phyloP scores from a whole-genome alignment of 768 basidiomycete species.

The Stropharia rugosoannulata region DNA sequence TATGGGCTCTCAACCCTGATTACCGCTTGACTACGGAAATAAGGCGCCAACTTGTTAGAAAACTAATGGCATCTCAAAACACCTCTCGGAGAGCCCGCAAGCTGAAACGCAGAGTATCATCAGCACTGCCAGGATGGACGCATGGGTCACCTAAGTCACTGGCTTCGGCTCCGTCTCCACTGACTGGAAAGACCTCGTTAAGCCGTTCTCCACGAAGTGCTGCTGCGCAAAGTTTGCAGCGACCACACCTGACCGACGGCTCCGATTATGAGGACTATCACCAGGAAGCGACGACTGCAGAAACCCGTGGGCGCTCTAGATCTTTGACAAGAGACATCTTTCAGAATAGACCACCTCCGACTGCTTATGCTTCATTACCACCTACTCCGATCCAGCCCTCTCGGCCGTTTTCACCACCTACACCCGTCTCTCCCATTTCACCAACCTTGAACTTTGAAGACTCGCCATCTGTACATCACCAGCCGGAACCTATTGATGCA shows the following conservation, averaged over 20 bases:
- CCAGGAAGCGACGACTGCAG: constrained; percentile 6
- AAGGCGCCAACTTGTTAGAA: too few species aligned
- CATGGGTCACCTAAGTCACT: constrained; percentile 25
- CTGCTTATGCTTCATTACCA: constrained; percentile 72
- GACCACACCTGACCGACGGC: constrained; percentile 23
- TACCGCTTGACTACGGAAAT: too few species aligned
- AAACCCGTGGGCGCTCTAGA: constrained; percentile 23
- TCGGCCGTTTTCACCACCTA: constrained; percentile 31
- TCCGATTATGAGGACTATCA: constrained; percentile 30
- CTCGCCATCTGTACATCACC: constrained; percentile 16
- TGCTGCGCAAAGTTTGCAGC: constrained; percentile 16
- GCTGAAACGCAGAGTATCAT: constrained; percentile 32
- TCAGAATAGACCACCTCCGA: constrained; percentile 31
- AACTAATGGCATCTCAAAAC: constrained; percentile 14
- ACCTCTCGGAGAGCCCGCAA: constrained; percentile 27
- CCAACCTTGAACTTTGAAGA: constrained; percentile 17
- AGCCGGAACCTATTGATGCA: constrained; percentile 24
- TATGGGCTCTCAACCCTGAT: too few species aligned
- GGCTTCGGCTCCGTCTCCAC: constrained; percentile 21
- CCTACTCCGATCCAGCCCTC: constrained; percentile 66
- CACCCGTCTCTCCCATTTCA: constrained; percentile 29
- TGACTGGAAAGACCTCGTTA: constrained; percentile 23
- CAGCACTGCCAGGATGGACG: constrained; percentile 22
- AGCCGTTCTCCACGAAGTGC: constrained; percentile 26
- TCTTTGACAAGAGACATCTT: constrained; percentile 24